phyloP scores from a whole-genome alignment of 73 alveolate genomes.

The Tetrahymena elliotti region DNA sequence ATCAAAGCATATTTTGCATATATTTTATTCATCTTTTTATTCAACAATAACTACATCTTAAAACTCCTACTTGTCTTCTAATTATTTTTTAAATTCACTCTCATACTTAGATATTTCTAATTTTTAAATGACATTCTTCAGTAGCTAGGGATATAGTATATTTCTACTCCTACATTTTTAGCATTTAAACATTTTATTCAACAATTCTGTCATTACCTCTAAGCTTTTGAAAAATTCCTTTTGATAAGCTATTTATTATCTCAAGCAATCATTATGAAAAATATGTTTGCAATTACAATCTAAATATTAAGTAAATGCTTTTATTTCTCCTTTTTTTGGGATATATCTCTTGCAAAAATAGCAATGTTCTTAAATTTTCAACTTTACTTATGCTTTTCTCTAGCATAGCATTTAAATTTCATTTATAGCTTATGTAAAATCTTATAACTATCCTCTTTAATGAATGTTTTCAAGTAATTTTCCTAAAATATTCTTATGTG shows the following conservation, averaged over 20 bases:
- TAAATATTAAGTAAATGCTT: no score
- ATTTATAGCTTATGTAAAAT: not conserved
- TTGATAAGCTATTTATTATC: no score
- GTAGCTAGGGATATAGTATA: no score
- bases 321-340: not conserved
- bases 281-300: not conserved
- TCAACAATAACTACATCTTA: not conserved
- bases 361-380: not conserved
- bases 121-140: not conserved
- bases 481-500: not conserved
- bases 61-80: not conserved
- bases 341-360: not conserved
- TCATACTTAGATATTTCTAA: not conserved
- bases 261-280: not conserved
- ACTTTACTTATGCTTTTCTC: not conserved
- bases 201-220: not conserved
- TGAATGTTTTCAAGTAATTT: no score
- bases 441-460: not conserved
- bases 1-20: not conserved
- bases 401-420: not conserved
- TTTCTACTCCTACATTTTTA: not conserved
- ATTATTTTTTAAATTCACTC: not conserved
- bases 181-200: not conserved
- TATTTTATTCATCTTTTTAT: no score
- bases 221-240: not conserved